Evolutionary conservation across 495 filamentous ascomycete genomes (phyloP), one percentile per base, ranked within the genome.

Genomic region (Daldinia vernicosa): DNA sequence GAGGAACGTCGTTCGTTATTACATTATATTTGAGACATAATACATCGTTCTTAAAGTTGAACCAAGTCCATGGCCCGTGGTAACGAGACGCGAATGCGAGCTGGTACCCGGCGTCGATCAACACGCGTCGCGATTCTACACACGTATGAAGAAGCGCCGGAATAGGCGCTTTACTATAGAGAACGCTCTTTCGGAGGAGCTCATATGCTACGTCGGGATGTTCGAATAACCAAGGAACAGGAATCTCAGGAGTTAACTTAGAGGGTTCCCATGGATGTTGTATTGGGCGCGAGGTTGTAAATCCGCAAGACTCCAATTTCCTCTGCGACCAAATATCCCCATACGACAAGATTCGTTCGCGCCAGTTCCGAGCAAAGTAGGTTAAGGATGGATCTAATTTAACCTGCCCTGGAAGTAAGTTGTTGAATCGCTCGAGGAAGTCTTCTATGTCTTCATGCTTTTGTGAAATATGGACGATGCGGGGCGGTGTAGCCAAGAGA

Each of bases 111-210:
- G 40, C 15, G 4, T 14, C n/a, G 17, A 74, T 59, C 7, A 74
- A 37, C 32, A 60, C 33, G 8, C 5, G 24, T 17, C 71, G 71
- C 24, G 71, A 74, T 37, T 74, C 71, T 15, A 6, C 14, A 11
- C 67, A 70, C 0, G 71, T 74, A 22, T 74, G 71, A 1, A 74
- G 62, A 4, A 74, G 67, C 40, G 62, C 22, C 4, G 71, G 71
- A 26, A 74, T 63, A 14, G 67, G 71, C 5, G 67, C 71, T 37
- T 27, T n/a, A 40, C 71, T 74, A 43, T 43, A 66, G 12, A 74
- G 17, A 12, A 15, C n/a, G 19, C 9, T 40, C 28, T 63, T 43
- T 30, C 59, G 52, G 19, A 62, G 51, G 24, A 63, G 53, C 4
- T 28, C 15, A 28, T 47, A 50, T 1, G 58, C 56, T 1, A 53